Percentiles rank a stretch among this genome's conserved stretches.
These are phyloP conservation scores for Aureobasidium sp. DNA, from an alignment of 2,329 filamentous ascomycete genomes.

Conservation along the genomic window DNA sequence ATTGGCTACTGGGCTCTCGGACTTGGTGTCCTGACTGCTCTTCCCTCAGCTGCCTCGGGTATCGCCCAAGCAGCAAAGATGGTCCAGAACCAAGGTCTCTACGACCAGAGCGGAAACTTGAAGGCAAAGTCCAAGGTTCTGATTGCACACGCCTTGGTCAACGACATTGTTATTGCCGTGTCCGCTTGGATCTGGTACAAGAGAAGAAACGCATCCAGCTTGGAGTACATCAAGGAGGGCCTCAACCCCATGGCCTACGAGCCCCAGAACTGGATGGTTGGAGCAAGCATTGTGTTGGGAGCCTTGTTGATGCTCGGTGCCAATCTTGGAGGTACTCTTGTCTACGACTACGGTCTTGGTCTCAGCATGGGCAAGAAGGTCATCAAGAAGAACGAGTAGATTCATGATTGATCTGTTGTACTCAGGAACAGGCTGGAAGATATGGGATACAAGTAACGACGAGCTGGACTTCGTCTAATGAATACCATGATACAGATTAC, in stretches of 20 bases:
- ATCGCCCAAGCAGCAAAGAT: constrained; percentile 31
- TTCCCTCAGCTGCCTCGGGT: constrained; percentile 27
- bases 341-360: constrained; percentile 39
- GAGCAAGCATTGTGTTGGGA: constrained; percentile 28
- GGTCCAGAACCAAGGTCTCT: constrained; percentile 35
- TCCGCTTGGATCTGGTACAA: constrained; percentile 37
- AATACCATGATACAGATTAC: background rate
- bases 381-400: constrained; percentile 19
- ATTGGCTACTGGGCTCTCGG: constrained; percentile 37
- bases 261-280: constrained; percentile 28
- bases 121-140: constrained; percentile 33
- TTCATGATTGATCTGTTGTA: background rate
- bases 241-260: constrained; percentile 24
- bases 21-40: constrained; percentile 27
- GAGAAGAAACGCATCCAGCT: constrained; percentile 20
- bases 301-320: constrained; percentile 30
- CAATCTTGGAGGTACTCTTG: constrained; percentile 35
- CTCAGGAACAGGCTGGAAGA: background rate
- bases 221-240: constrained; percentile 19
- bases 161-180: constrained; percentile 32
- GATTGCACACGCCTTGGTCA: constrained; percentile 34
- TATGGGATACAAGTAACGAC: background rate
- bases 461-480: constrained; percentile 1
- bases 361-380: constrained; percentile 23
- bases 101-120: constrained; percentile 26